Evolutionary conservation across 2,329 filamentous ascomycete genomes (phyloP), one percentile per base, ranked within the genome.

Genomic region (Pseudovirgaria hyperparasitica): DNA sequence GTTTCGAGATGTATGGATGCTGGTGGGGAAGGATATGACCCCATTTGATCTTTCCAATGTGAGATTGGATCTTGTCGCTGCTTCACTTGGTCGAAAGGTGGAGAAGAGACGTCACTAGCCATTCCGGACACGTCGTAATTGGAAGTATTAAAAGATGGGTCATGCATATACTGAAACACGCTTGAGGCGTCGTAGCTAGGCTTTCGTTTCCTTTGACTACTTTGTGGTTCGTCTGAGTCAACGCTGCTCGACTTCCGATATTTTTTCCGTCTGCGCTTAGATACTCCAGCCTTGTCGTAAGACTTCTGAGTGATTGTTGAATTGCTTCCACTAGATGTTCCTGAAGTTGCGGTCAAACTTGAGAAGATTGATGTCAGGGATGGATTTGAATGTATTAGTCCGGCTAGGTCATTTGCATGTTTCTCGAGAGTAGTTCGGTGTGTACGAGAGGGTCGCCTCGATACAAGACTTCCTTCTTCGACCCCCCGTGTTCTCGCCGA

Each of bases 281-380:
- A 31, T 14, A 36, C 31, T 22, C 37, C 35, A 12, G 32, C 40
- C 23, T 41, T 43, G 18, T 58, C 44, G 34, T 59, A 59, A 4
- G 55, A 57, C 22, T 45, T 45, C 33, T 60, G 57, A 8, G 57
- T 63, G 9, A 62, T 48, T 4, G 60, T 63, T 2, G 57, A 58
- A 29, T 50, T 57, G 39, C 58, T 63, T n/a, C 50, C 57, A 36
- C 52, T 59, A 2, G 58, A 60, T 10, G 42, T 42, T 26, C 43
- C 50, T 9, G 58, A 60, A 7, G 44, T 43, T 26, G 52, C 50
- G 3, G 58, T 62, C 23, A 57, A 35, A 26, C 45, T 50, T 14
- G 60, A 59, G 7, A 56, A 34, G 3, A 60, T 46, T 2, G 58
- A 63, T 22, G 54, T 37, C 17, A 60, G 35, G 5, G 59, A 63